Base-by-base conservation (phyloP, 2,329 filamentous ascomycete genomes). In the Falciphora oryzae region DNA sequence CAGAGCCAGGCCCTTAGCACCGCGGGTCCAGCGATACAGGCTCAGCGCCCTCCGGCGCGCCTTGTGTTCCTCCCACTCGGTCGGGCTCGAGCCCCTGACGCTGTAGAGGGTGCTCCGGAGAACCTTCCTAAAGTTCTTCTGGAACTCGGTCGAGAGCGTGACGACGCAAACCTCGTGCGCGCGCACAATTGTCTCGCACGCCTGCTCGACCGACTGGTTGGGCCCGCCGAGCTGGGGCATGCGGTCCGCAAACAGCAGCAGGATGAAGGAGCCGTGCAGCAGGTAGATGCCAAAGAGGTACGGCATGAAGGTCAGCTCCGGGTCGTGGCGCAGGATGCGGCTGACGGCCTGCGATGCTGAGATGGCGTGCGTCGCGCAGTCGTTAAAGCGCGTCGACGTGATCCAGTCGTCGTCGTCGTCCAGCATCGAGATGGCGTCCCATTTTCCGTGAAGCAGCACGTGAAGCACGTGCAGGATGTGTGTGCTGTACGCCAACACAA, bases 51-150 rank as follows among this genome's bases (percentile, higher is more conserved):
- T 75, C 16, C 81, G 75, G 69, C 76, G 75, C 65, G 75, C 81
- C 73, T 75, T 74, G 60, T 78, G 77, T 69, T 81, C 79, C 61
- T 79, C 77, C 69, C 75, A 75, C 28, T 78, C 75, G 18, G 75
- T 74, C 57, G 74, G 73, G 18, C 76, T 75, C 13, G 73, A 71
- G 16, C 78, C 76, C n/a, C 77, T 76, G 2, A 79, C 80, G 66
- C 78, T 77, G 61, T 80, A 79, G n/a, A 82, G 70, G 16, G 79
- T 81, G 2, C 78, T 80, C 13, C 80, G 72, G 66, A 85, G 76
- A 0, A 85, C 81, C 67, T 82, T 83, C 35, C 82, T 77, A 69
- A 85, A 85, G 67, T 84, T 83, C 73, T 81, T 79, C 73, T 83
- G 80, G 66, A 82, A 83, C 58, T 81, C 79, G 0, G 81, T 82